A percentile compares a stretch with the other conserved stretches of the same genome.
These are phyloP conservation scores for Magnolia officinalis DNA, from an alignment of 164 flowering plant genomes.

Conservation along the genomic window DNA sequence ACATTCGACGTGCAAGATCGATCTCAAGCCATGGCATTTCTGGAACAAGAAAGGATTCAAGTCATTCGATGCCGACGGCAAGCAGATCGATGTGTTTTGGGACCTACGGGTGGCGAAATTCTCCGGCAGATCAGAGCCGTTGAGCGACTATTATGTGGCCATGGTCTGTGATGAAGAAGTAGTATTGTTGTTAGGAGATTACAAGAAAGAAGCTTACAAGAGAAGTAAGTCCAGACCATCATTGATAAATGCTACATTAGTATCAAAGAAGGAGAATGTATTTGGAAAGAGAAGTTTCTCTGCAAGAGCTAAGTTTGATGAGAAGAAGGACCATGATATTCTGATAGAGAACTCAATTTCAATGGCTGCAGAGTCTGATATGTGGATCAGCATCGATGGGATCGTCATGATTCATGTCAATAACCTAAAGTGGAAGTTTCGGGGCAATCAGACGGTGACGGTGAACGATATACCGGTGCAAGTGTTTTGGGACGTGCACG, in stretches of 20 bases:
- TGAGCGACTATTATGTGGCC: conserved; percentile 66
- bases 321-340: conserved; percentile 61
- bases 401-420: conserved; percentile 37
- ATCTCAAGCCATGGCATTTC: conserved; percentile 91
- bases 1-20: conserved; percentile 65
- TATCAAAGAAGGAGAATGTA: conserved; percentile 67
- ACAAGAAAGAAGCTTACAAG: conserved; percentile 77
- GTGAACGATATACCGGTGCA: conserved; percentile 43
- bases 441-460: conserved; percentile 56
- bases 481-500: conserved; percentile 72
- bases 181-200: conserved; percentile 71
- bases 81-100: conserved; percentile 64
- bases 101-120: conserved; percentile 79
- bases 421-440: conserved; percentile 65
- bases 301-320: conserved; percentile 69
- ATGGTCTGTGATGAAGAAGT: conserved; percentile 74
- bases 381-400: conserved; percentile 75
- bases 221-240: conserved; percentile 72
- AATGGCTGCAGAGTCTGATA: conserved; percentile 64
- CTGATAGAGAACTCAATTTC: conserved; percentile 63
- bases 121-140: conserved; percentile 63
- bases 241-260: conserved; percentile 48
- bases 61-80: conserved; percentile 60
- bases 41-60: conserved; percentile 90
- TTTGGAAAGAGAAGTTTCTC: conserved; percentile 69